These are phyloP conservation scores for Pilobolus umbonatus DNA, from an alignment of 192 early-diverging fungal species.

Conservation along the genomic window DNA sequence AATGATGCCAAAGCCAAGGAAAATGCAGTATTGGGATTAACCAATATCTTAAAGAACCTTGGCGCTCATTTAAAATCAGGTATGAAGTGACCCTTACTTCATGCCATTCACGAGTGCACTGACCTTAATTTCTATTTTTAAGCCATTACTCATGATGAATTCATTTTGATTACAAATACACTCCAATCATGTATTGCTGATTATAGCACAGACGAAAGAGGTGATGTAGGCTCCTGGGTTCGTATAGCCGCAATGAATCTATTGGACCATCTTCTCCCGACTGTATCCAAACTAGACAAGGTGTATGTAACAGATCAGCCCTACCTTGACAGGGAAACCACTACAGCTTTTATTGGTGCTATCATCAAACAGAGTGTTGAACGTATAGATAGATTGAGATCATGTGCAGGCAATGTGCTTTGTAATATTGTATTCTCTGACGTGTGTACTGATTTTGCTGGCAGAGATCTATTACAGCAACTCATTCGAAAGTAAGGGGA, in stretches of 20 bases:
- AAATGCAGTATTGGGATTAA: constrained; percentile 60
- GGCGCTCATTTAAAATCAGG: constrained; percentile 31
- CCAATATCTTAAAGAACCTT: constrained; percentile 41
- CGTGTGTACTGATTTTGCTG: constrained; percentile 1
- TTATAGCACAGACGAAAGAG: constrained; percentile 83
- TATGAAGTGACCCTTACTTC: constrained; percentile 13
- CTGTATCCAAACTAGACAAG: constrained; percentile 32
- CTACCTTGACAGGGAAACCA: constrained; percentile 40
- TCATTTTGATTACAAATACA: constrained; percentile 41
- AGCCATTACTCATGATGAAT: constrained; percentile 39
- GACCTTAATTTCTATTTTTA: not conserved
- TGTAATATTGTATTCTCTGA: constrained; percentile 38
- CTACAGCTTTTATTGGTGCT: constrained; percentile 35
- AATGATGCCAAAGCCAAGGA: constrained; percentile 66
- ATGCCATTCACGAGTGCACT: too few relatives aligned
- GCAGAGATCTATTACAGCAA: constrained; percentile 19
- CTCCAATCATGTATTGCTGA: constrained; percentile 71
- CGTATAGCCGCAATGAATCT: constrained; percentile 67
- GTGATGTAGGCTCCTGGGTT: constrained; percentile 95
- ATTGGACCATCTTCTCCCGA: constrained; percentile 44
- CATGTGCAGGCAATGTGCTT: constrained; percentile 64
- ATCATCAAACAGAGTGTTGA: constrained; percentile 79
- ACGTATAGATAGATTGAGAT: constrained; percentile 86
- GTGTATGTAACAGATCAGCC: not conserved
- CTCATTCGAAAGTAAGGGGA: constrained; percentile 21